These are phyloP conservation scores for Mycena venus DNA, from an alignment of 768 basidiomycete genomes.

Conservation along the genomic window DNA sequence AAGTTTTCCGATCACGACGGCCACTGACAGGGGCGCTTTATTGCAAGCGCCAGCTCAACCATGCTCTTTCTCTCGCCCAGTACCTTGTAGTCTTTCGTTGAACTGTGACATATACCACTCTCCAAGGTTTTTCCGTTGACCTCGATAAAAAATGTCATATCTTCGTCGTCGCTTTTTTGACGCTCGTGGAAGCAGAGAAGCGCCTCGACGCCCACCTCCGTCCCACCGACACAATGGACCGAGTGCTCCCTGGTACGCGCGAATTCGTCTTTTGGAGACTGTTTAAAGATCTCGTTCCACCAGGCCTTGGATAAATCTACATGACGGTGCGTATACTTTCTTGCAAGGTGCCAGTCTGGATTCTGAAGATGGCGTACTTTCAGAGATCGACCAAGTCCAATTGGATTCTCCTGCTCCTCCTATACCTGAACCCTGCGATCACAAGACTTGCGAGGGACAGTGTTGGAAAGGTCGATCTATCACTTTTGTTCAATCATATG, in stretches of 20 bases:
- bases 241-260: constrained; percentile 40
- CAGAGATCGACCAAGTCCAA: constrained; percentile 53
- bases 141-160: not conserved
- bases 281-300: not conserved
- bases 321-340: not conserved
- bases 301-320: constrained; percentile 30
- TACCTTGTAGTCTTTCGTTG: too few relatives aligned
- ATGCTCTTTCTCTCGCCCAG: too few relatives aligned
- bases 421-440: constrained; percentile 53
- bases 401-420: constrained; percentile 48
- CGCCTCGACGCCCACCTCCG: constrained; percentile 14
- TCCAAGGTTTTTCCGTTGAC: not conserved
- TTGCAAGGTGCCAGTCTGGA: not conserved
- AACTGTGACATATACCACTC: too few relatives aligned
- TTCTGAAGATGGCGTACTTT: not conserved
- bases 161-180: not conserved
- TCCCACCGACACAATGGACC: constrained; percentile 39
- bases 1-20: not conserved
- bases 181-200: not conserved
- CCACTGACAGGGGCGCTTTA: not conserved
- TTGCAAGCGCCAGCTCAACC: too few relatives aligned
- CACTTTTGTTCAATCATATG: too few relatives aligned
- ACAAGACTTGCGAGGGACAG: constrained; percentile 46
- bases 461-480: constrained; percentile 49
- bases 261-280: not conserved